Conservation (phyloP, 2,329 filamentous ascomycete genomes). For the Pseudogymnoascus sp. region DNA sequence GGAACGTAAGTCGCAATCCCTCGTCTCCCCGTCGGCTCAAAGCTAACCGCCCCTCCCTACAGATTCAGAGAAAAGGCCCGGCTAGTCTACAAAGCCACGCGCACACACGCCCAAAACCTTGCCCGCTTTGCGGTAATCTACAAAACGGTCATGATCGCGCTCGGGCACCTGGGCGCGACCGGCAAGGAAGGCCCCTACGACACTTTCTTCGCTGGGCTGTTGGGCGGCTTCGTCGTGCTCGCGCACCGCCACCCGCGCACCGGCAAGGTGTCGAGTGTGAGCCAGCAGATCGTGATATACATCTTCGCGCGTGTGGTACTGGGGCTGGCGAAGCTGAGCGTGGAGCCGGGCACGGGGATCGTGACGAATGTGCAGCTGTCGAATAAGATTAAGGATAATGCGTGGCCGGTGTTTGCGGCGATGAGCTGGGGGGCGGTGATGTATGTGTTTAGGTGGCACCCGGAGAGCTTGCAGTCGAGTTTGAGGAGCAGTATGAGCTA, state of each 20-base stretch:
- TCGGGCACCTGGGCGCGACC: conserved; percentile 56
- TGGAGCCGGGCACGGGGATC: conserved; percentile 57
- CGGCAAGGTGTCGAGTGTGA: conserved; percentile 70
- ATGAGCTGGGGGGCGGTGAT: conserved; percentile 90
- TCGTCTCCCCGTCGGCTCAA: not conserved
- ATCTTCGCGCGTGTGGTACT: conserved; percentile 89
- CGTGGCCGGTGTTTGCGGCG: conserved; percentile 89
- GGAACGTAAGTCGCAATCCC: conserved; percentile 62
- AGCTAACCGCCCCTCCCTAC: conserved; percentile 13
- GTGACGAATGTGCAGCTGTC: conserved; percentile 39
- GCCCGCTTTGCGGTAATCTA: conserved; percentile 88
- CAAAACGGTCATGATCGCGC: conserved; percentile 71
- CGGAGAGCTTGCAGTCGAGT: conserved; percentile 84
- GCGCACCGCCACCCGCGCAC: conserved; percentile 57
- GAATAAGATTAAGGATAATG: conserved; percentile 55
- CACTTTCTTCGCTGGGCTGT: conserved; percentile 75
- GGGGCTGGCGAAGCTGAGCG: conserved; percentile 73
- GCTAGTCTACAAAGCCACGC: conserved; percentile 78
- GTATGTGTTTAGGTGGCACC: conserved; percentile 90
- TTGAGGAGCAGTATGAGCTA: conserved; percentile 95
- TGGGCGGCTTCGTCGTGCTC: conserved; percentile 92
- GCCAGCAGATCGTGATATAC: conserved; percentile 97
- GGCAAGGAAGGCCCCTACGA: conserved; percentile 69
- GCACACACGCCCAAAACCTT: conserved; percentile 84
- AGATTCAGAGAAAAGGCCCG: conserved; percentile 67